Evolutionary conservation across 108 stramenopile species (phyloP).

Genomic region (Cyclotella cryptica): DNA sequence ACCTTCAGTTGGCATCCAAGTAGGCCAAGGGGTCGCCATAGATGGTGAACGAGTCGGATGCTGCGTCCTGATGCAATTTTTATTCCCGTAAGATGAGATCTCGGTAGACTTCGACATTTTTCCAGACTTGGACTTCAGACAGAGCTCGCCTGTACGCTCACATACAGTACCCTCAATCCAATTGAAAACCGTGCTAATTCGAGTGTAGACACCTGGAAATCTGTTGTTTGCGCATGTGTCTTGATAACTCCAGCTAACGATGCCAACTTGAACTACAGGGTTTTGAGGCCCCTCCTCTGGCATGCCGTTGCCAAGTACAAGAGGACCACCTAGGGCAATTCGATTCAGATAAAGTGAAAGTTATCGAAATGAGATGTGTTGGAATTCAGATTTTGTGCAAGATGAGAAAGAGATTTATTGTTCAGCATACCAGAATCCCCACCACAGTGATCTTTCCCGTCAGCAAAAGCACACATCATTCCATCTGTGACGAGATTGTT

Average conservation of each 20-base stretch:
- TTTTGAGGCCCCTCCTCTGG: not conserved
- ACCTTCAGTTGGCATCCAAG: no score
- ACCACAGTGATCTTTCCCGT: not conserved
- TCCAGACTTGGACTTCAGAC: not conserved
- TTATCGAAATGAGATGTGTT: no score
- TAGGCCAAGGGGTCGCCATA: no score
- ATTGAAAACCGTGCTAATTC: not conserved
- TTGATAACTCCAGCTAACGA: slow-evolving; percentile 1
- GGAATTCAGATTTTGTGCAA: no score
- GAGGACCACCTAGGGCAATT: slow-evolving; percentile 2
- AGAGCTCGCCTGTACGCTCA: slow-evolving; percentile 7
- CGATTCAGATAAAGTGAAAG: not conserved
- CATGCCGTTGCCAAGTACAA: not conserved
- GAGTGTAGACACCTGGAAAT: slow-evolving; percentile 7
- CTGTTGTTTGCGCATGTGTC: not conserved
- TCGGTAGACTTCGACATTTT: no score
- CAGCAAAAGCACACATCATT: slow-evolving; percentile 11
- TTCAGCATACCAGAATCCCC: slow-evolving; percentile 12
- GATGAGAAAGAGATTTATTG: not conserved
- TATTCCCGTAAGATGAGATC: no score
- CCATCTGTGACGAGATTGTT: not conserved
- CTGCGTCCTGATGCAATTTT: no score
- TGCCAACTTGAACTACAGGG: slow-evolving; percentile 15
- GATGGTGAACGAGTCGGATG: no score
- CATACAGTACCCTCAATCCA: slow-evolving; percentile 8